A percentile compares a stretch with the other conserved stretches of the same genome.
These are phyloP conservation scores for Omphalotus olearius DNA, from an alignment of 1,284 basidiomycete species.

Conservation along the genomic window DNA sequence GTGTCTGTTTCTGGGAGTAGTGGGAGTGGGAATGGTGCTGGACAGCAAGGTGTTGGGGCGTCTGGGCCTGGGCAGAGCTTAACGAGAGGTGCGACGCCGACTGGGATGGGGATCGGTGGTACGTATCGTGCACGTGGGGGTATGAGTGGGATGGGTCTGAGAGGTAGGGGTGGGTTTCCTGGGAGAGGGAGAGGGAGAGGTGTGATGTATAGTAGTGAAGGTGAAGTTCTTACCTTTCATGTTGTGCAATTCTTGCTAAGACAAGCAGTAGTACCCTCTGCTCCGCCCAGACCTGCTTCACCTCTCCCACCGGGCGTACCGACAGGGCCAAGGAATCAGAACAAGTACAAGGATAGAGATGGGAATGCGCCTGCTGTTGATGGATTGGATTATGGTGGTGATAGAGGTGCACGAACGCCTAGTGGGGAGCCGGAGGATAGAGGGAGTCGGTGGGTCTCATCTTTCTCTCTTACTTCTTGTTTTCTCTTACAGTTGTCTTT, in stretches of 20 bases:
- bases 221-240: slow-evolving; percentile 30
- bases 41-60: slow-evolving; percentile 31
- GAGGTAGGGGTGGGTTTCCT: slow-evolving; percentile 22
- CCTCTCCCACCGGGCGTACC: slow-evolving; percentile 80
- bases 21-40: slow-evolving; percentile 26
- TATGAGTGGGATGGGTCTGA: slow-evolving; percentile 27
- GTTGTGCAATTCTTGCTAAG: background rate
- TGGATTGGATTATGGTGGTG: slow-evolving; percentile 78
- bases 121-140: slow-evolving; percentile 56
- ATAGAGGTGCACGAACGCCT: slow-evolving; percentile 35
- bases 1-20: slow-evolving; percentile 29
- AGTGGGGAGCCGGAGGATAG: slow-evolving; percentile 59
- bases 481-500: background rate
- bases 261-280: slow-evolving; percentile 30
- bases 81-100: slow-evolving; percentile 34
- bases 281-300: slow-evolving; percentile 70
- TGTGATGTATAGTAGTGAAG: slow-evolving; percentile 32
- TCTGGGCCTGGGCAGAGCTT: slow-evolving; percentile 22
- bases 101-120: no score
- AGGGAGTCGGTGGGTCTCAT: slow-evolving; percentile 36
- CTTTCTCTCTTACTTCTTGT: background rate
- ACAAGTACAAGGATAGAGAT: slow-evolving; percentile 84
- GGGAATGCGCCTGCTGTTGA: slow-evolving; percentile 75
- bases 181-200: slow-evolving; percentile 45
- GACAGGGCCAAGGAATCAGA: slow-evolving; percentile 80